These are phyloP conservation scores for Trypanosoma cruzi DNA, from an alignment of 208 protist species.

Conservation along the genomic window DNA sequence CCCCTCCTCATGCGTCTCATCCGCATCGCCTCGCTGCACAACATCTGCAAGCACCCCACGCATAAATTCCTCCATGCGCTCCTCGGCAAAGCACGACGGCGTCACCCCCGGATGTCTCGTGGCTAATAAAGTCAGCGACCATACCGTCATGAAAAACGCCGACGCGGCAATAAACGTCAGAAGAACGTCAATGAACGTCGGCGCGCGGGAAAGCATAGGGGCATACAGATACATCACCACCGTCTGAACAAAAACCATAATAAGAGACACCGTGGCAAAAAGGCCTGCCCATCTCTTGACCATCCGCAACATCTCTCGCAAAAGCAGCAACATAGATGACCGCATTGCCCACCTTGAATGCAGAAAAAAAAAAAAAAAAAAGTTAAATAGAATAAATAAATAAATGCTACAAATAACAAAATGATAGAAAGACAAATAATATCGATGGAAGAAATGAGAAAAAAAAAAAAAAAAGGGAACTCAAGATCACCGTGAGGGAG, in stretches of 20 bases:
- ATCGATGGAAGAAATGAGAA: neutral
- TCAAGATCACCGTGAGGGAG: too few relatives aligned
- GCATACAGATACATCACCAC: neutral
- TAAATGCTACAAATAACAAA: neutral
- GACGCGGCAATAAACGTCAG: neutral
- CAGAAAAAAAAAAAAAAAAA: too few relatives aligned
- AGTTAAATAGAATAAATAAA: too few relatives aligned
- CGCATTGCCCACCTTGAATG: neutral
- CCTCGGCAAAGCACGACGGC: conserved; percentile 39
- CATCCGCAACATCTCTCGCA: neutral
- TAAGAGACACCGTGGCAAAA: neutral
- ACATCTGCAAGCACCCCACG: conserved; percentile 30
- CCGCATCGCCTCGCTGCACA: neutral
- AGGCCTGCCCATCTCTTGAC: neutral
- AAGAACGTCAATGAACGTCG: neutral
- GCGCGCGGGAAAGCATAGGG: neutral
- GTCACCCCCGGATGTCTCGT: conserved; percentile 32
- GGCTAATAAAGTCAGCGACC: conserved; percentile 8
- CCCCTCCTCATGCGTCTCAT: neutral
- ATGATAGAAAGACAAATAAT: conserved; percentile 1
- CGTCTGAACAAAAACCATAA: neutral
- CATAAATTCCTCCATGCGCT: conserved; percentile 48
- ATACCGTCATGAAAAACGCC: conserved; percentile 6
- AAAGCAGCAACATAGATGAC: neutral
- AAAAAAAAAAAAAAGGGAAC: conserved; percentile 5